These are phyloP conservation scores for Cryphonectria carpinicola DNA, from an alignment of 2,329 filamentous ascomycete species.

Conservation along the genomic window DNA sequence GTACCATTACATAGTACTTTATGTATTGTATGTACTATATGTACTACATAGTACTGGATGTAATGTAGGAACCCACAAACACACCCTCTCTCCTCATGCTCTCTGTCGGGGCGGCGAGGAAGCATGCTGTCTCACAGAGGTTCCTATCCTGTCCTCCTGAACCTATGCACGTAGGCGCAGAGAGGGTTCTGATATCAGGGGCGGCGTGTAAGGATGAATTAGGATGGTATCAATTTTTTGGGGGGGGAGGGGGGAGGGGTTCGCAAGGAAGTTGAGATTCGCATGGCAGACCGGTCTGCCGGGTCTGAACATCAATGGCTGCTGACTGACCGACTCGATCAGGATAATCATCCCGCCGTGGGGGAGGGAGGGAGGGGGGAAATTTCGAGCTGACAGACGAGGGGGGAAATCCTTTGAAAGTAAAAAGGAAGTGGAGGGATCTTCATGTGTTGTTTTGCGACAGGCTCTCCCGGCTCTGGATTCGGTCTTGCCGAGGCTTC, in stretches of 20 bases:
- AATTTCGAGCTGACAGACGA: not conserved
- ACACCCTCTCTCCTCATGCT: not conserved
- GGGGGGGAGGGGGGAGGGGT: too few species aligned
- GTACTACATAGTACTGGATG: too few species aligned
- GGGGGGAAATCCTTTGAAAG: not conserved
- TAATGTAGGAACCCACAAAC: not conserved
- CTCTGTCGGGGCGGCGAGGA: not conserved
- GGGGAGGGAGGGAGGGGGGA: not conserved
- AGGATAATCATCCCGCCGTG: not conserved
- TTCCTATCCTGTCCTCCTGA: not conserved
- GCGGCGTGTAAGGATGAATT: not conserved
- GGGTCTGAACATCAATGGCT: not conserved
- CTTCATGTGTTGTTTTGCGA: not conserved
- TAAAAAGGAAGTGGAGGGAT: not conserved
- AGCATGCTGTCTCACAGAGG: not conserved
- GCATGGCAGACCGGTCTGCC: conserved; percentile 3
- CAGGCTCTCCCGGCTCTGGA: not conserved
- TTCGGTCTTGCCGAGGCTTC: not conserved
- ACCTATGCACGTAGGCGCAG: not conserved
- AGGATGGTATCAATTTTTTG: not conserved
- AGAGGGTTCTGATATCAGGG: not conserved
- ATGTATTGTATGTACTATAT: not conserved
- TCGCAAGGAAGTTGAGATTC: not conserved
- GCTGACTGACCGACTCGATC: not conserved
- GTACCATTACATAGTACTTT: not conserved